Percentiles rank a stretch among this genome's conserved stretches.
Evolutionary conservation across 108 stramenopile species (phyloP).

Genomic region (Nitzschia putrida): DNA sequence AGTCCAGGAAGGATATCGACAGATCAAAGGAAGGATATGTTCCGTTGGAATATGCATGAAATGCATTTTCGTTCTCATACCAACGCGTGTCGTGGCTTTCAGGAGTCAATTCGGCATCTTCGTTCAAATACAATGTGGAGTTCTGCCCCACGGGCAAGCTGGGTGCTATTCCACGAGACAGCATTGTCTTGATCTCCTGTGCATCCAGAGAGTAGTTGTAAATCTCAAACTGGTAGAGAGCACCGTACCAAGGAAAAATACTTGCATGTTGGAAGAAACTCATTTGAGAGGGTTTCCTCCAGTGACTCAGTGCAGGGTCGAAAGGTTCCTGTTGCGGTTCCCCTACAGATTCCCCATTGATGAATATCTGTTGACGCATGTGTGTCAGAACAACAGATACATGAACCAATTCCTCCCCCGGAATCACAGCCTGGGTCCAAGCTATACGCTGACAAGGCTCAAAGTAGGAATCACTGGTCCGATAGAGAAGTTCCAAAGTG

Average conservation of each 20-base stretch:
- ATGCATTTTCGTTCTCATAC: conserved; percentile 11
- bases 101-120: conserved; percentile 38
- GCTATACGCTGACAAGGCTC: conserved; percentile 33
- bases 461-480: conserved; percentile 34
- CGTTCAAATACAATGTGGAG: conserved; percentile 17
- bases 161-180: conserved; percentile 24
- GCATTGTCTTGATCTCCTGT: conserved; percentile 1
- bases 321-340: conserved; percentile 23
- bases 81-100: conserved; percentile 24
- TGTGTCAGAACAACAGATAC: conserved; percentile 23
- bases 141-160: conserved; percentile 6
- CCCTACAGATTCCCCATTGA: conserved; percentile 23
- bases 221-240: conserved; percentile 24
- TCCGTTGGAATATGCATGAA: not conserved
- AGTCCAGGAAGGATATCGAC: conserved; percentile 13
- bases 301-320: conserved; percentile 26
- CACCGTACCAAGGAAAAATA: conserved; percentile 25
- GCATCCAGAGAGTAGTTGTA: not conserved
- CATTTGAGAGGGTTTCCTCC: conserved; percentile 16
- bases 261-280: conserved; percentile 23
- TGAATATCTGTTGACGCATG: conserved; percentile 29
- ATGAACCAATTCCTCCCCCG: conserved; percentile 20
- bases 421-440: not conserved
- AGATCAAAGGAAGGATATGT: conserved; percentile 17
- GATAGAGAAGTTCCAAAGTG: conserved; percentile 30